phyloP scores from a whole-genome alignment of 2,329 filamentous ascomycete species.

The Lojkania enalia region DNA sequence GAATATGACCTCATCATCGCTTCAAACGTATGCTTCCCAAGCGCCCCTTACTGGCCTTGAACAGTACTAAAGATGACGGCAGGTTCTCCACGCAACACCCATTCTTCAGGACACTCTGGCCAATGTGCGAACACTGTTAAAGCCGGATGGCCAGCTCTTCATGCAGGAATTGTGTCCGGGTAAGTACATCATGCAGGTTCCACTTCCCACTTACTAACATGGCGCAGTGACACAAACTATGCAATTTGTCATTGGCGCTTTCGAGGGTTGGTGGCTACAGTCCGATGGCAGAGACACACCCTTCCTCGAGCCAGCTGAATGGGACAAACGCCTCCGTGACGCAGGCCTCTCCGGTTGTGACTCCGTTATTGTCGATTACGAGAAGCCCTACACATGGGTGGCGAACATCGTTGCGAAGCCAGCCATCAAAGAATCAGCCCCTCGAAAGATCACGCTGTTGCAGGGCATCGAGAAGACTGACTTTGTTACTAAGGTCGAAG shows the following conservation, averaged over 20 bases:
- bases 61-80: too few species aligned
- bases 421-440: too few species aligned
- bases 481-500: too few species aligned
- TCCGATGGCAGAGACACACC: neutral
- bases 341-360: too few species aligned
- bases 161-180: constrained; percentile 42
- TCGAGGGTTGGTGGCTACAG: constrained; percentile 29
- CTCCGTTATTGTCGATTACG: too few species aligned
- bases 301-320: neutral
- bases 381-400: too few species aligned
- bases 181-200: neutral
- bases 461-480: too few species aligned
- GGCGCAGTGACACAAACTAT: neutral
- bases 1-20: constrained; percentile 18
- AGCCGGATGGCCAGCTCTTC: constrained; percentile 49
- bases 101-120: constrained; percentile 7
- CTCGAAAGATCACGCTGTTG: too few species aligned
- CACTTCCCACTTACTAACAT: too few species aligned
- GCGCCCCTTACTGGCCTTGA: too few species aligned
- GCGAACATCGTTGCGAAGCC: too few species aligned
- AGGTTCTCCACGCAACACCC: constrained; percentile 13
- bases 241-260: constrained; percentile 22
- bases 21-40: too few species aligned
- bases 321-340: neutral
- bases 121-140: constrained; percentile 11